phyloP scores from a whole-genome alignment of 1,284 basidiomycete genomes.

The Cutaneotrichosporon spelunceum region DNA sequence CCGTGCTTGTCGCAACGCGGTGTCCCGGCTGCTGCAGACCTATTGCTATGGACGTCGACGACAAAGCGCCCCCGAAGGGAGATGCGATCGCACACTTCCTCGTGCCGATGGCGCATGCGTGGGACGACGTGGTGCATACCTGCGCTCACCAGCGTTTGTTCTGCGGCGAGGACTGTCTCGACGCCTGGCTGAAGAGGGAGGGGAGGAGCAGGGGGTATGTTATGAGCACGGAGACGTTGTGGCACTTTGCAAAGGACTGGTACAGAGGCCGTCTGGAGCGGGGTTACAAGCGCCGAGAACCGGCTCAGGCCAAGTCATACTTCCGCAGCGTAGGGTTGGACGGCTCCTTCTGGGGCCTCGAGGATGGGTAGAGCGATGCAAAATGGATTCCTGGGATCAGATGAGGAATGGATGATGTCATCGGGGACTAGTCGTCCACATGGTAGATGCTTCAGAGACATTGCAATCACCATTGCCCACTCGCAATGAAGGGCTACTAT shows the following conservation, averaged over 20 bases:
- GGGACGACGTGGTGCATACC: conserved; percentile 19
- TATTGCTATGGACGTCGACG: conserved; percentile 10
- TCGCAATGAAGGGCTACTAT: background rate
- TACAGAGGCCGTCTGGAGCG: conserved; percentile 12
- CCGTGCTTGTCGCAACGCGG: background rate
- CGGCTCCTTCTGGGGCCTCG: conserved; percentile 15
- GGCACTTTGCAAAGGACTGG: conserved; percentile 13
- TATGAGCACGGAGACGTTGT: conserved; percentile 15
- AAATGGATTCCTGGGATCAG: too few relatives aligned
- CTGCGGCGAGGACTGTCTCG: conserved; percentile 6
- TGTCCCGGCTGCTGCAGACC: conserved; percentile 9
- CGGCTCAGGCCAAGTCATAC: conserved; percentile 13
- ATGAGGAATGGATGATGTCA: background rate
- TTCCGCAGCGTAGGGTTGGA: conserved; percentile 11
- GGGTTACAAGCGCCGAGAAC: conserved; percentile 12
- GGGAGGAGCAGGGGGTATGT: conserved; percentile 8
- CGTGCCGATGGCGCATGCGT: conserved; percentile 8
- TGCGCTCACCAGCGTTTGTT: conserved; percentile 15
- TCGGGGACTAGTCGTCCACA: background rate
- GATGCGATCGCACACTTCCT: conserved; percentile 14
- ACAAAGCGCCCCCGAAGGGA: background rate
- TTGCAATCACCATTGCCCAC: background rate
- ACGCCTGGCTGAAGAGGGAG: conserved; percentile 1
- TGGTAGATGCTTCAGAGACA: background rate
- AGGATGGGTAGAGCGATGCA: background rate